Evolutionary conservation across 1,284 basidiomycete species (phyloP).

Genomic region (Ganoderma lucidum): DNA sequence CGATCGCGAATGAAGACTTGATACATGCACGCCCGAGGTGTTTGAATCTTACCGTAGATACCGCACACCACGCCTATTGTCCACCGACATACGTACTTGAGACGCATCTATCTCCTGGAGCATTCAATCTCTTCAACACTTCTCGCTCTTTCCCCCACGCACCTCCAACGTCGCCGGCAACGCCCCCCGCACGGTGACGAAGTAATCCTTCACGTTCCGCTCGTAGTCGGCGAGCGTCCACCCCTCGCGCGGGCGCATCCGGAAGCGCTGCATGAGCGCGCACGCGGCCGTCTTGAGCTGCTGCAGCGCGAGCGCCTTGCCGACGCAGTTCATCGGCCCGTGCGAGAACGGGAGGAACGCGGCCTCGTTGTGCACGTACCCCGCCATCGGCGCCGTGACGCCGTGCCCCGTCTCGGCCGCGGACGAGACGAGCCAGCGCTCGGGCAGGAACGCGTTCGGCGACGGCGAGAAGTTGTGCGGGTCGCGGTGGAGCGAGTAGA

Average conservation of each 20-base stretch:
- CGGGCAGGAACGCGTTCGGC: conserved; percentile 39
- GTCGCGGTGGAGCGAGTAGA: conserved; percentile 40
- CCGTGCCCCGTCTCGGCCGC: background rate
- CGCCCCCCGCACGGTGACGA: conserved; percentile 15
- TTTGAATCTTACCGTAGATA: background rate
- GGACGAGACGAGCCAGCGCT: conserved; percentile 37
- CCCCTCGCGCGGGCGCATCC: conserved; percentile 27
- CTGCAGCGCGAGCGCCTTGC: conserved; percentile 34
- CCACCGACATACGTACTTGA: background rate
- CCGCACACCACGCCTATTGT: background rate
- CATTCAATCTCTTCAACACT: background rate
- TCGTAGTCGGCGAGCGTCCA: conserved; percentile 24
- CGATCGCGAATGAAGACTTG: no score
- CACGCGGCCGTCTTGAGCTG: conserved; percentile 34
- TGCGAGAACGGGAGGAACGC: conserved; percentile 38
- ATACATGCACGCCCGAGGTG: no score
- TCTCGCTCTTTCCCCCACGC: background rate
- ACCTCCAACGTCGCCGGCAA: conserved; percentile 15
- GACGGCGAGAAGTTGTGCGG: conserved; percentile 39
- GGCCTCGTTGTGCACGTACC: conserved; percentile 23
- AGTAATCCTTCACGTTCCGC: conserved; percentile 23
- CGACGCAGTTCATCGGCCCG: conserved; percentile 38
- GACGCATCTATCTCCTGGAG: background rate
- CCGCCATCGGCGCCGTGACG: background rate
- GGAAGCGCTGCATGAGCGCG: conserved; percentile 31